A percentile compares a stretch with the other conserved stretches of the same genome.
phyloP scores from a whole-genome alignment of 148 eudicot species.

The Camellia sinensis region DNA sequence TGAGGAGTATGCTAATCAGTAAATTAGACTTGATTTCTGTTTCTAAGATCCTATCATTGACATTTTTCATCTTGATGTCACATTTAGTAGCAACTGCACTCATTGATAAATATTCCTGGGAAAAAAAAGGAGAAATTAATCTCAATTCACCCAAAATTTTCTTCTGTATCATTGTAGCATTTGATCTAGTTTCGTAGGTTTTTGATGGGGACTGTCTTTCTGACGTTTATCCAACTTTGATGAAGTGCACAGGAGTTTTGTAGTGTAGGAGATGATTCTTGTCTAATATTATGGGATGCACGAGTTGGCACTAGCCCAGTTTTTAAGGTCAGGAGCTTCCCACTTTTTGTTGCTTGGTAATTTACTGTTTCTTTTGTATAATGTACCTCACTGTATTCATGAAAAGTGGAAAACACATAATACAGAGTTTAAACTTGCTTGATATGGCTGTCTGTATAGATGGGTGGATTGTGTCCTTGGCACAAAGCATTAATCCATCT shows the following conservation, averaged over 20 bases:
- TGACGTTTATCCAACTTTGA: slow-evolving; percentile 21
- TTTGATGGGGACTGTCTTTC: not conserved
- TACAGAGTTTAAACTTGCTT: too few species aligned
- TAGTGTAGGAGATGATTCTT: slow-evolving; percentile 98
- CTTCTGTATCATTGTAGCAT: not conserved
- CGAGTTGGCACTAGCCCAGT: slow-evolving; percentile 66
- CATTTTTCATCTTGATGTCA: not conserved
- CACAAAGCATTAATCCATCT: too few species aligned
- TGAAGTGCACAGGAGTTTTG: slow-evolving; percentile 97
- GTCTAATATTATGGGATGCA: slow-evolving; percentile 96
- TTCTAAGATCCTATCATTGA: not conserved
- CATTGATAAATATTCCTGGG: not conserved
- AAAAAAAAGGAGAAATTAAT: not conserved
- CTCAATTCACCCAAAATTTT: not conserved
- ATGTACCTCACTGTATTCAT: not conserved
- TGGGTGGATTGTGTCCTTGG: not conserved
- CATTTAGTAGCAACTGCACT: not conserved
- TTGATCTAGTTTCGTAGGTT: slow-evolving; percentile 10
- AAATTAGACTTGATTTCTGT: not conserved
- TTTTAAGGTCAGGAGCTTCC: slow-evolving; percentile 56
- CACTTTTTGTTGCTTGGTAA: not conserved
- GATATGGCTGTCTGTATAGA: not conserved
- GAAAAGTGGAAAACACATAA: not conserved
- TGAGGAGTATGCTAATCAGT: not conserved
- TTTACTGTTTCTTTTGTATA: not conserved